Percentiles rank a stretch among this genome's conserved stretches.
These are phyloP conservation scores for Ascochyta fabae DNA, from an alignment of 2,329 filamentous ascomycete genomes.

Conservation along the genomic window DNA sequence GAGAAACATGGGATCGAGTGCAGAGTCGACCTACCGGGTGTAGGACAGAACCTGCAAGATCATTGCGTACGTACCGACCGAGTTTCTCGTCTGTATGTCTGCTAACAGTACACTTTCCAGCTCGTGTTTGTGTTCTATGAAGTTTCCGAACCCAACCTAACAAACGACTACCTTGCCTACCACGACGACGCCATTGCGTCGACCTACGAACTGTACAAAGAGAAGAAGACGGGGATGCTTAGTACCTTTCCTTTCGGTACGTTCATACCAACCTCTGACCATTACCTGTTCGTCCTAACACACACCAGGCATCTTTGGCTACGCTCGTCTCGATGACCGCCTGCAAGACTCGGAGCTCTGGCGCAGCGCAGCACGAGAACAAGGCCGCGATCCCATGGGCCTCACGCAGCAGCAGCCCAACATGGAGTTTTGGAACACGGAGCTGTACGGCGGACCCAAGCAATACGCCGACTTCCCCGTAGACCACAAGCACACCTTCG, in stretches of 20 bases:
- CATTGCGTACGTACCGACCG: constrained; percentile 62
- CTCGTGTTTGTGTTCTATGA: constrained; percentile 66
- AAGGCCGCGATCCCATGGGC: constrained; percentile 66
- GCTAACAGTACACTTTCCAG: constrained; percentile 47
- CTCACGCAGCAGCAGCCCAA: constrained; percentile 64
- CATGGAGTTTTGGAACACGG: constrained; percentile 68
- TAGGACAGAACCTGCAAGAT: constrained; percentile 70
- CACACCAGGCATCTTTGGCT: constrained; percentile 58
- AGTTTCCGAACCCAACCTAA: constrained; percentile 60
- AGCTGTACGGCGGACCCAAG: constrained; percentile 67
- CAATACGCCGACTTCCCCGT: constrained; percentile 62
- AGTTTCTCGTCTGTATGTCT: constrained; percentile 49
- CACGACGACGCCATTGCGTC: constrained; percentile 59
- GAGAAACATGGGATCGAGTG: constrained; percentile 59
- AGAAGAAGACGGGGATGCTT: constrained; percentile 64
- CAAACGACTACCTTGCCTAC: constrained; percentile 64
- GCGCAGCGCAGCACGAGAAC: constrained; percentile 55
- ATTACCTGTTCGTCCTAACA: too few species aligned
- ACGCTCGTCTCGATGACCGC: constrained; percentile 66
- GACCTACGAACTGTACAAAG: constrained; percentile 63
- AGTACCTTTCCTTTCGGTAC: constrained; percentile 67
- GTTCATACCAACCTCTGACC: background rate
- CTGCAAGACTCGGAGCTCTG: constrained; percentile 63
- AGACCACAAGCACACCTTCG: constrained; percentile 62
- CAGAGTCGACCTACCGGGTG: constrained; percentile 63